Percentiles rank a stretch among this genome's conserved stretches.
Conservation (phyloP, 139 green algal genomes). For the Asterochloris sp. region DNA sequence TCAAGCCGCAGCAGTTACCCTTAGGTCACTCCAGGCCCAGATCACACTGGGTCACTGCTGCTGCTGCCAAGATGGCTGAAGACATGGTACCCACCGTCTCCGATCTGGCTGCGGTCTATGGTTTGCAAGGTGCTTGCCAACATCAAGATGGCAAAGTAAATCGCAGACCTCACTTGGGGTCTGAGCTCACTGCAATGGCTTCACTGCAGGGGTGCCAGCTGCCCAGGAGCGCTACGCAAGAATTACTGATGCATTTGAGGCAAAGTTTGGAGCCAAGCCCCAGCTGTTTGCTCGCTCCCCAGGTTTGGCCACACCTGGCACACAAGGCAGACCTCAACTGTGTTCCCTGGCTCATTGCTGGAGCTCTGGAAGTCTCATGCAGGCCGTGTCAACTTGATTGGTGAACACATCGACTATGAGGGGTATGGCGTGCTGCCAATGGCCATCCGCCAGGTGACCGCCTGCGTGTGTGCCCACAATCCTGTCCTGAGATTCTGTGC, state of each 20-base stretch:
- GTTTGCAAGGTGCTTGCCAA: constrained; percentile 35
- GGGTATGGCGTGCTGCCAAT: constrained; percentile 97
- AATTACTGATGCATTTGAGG: constrained; percentile 47
- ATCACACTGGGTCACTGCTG: too few relatives aligned
- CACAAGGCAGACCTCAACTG: neutral
- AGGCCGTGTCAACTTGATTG: constrained; percentile 97
- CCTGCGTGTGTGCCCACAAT: too few relatives aligned
- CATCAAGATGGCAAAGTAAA: neutral
- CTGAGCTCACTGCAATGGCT: too few relatives aligned
- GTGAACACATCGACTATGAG: constrained; percentile 98
- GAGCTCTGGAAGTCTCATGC: constrained; percentile 3
- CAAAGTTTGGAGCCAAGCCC: constrained; percentile 46
- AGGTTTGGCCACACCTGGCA: constrained; percentile 29
- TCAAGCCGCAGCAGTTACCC: too few relatives aligned
- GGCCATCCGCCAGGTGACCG: constrained; percentile 82
- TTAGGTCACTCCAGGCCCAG: too few relatives aligned
- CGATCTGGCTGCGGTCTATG: constrained; percentile 44
- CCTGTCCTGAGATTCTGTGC: too few relatives aligned
- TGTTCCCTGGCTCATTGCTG: neutral
- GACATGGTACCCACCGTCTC: constrained; percentile 23
- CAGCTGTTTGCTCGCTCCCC: constrained; percentile 59
- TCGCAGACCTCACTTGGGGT: neutral
- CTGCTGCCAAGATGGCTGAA: neutral
- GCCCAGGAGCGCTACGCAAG: constrained; percentile 27
- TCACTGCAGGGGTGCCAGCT: neutral